Evolutionary conservation across 257 asterid species (phyloP).

Genomic region (Rehmannia glutinosa): DNA sequence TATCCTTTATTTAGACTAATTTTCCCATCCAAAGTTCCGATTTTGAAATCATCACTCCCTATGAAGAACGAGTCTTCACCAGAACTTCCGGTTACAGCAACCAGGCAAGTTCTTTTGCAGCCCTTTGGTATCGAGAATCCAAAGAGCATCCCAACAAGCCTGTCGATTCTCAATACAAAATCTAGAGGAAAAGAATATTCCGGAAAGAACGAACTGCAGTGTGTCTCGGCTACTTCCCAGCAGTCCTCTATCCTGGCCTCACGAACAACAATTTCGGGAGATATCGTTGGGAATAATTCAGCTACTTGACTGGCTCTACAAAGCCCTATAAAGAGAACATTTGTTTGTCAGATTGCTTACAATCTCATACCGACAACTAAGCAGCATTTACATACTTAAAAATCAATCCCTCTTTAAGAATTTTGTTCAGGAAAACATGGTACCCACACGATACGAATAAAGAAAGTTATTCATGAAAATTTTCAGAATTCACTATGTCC

Average conservation of each 20-base stretch:
- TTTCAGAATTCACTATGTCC: too few relatives aligned
- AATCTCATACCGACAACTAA: neutral
- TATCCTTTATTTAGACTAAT: slow-evolving; percentile 64
- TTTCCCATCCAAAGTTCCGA: slow-evolving; percentile 62
- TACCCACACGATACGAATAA: too few relatives aligned
- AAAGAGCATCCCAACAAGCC: slow-evolving; percentile 82
- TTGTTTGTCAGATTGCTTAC: slow-evolving; percentile 5
- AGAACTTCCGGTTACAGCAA: slow-evolving; percentile 62
- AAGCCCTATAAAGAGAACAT: slow-evolving; percentile 32
- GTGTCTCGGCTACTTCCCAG: slow-evolving; percentile 98
- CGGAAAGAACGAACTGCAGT: slow-evolving; percentile 93
- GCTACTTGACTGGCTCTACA: slow-evolving; percentile 84
- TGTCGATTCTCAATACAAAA: slow-evolving; percentile 72
- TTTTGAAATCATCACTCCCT: slow-evolving; percentile 58
- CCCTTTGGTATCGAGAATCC: slow-evolving; percentile 89
- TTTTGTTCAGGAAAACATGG: too few relatives aligned
- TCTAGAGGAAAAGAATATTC: slow-evolving; percentile 80
- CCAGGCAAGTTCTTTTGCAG: slow-evolving; percentile 79
- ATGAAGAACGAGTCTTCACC: slow-evolving; percentile 46
- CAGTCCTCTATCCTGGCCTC: slow-evolving; percentile 94
- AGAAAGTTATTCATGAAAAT: too few relatives aligned
- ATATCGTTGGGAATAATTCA: slow-evolving; percentile 58
- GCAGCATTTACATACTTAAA: too few relatives aligned
- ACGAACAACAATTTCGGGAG: slow-evolving; percentile 76
- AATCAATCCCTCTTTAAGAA: too few relatives aligned